Conservation (phyloP, 495 filamentous ascomycete species). For the Thozetella sp. region DNA sequence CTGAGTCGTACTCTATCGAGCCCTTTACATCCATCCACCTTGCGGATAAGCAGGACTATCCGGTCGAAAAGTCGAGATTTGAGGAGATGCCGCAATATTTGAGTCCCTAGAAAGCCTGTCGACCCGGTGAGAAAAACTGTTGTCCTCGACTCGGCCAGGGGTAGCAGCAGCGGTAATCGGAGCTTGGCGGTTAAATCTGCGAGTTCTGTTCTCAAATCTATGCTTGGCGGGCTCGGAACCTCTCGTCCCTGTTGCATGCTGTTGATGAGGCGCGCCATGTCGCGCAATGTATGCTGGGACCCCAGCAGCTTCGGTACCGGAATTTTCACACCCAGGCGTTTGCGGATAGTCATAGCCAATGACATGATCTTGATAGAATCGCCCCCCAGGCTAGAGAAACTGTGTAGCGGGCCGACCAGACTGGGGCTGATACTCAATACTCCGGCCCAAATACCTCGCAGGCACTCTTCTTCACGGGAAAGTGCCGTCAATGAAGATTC, state of each 20-base stretch:
- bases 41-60: not conserved
- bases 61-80: not conserved
- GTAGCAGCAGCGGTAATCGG: too few relatives aligned
- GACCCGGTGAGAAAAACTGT: not conserved
- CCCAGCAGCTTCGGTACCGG: too few relatives aligned
- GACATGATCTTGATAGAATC: slow-evolving; percentile 58
- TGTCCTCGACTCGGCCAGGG: too few relatives aligned
- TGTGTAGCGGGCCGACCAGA: slow-evolving; percentile 34
- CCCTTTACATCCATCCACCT: not conserved
- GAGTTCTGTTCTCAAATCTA: too few relatives aligned
- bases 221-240: too few relatives aligned
- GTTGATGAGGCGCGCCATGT: too few relatives aligned
- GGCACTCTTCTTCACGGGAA: slow-evolving; percentile 24
- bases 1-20: not conserved
- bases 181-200: too few relatives aligned
- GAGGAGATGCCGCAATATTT: not conserved
- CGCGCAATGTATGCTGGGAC: too few relatives aligned
- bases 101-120: not conserved
- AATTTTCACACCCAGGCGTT: too few relatives aligned
- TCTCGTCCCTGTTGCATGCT: too few relatives aligned
- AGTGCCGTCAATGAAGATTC: too few relatives aligned
- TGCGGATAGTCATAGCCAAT: too few relatives aligned
- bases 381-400: slow-evolving; percentile 56
- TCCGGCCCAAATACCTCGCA: slow-evolving; percentile 28
- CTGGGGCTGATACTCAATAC: slow-evolving; percentile 24